These are phyloP conservation scores for Chlorella sp. DNA, from an alignment of 139 green algal species.

Conservation along the genomic window DNA sequence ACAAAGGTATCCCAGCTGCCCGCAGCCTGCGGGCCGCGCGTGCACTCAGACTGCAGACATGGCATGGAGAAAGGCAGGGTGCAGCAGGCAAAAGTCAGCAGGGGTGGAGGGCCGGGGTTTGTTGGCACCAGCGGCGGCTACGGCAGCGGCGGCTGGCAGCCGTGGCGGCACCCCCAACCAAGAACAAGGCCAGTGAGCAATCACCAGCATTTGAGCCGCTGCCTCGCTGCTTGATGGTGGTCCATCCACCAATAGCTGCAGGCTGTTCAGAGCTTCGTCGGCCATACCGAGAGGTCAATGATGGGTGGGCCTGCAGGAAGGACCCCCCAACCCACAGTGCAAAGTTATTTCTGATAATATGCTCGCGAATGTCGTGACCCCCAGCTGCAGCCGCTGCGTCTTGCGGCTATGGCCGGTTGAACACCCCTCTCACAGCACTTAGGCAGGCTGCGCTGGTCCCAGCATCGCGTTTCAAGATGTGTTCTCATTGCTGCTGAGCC, in stretches of 20 bases:
- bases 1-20: conserved; percentile 38
- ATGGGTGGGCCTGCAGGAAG: too few species aligned
- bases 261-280: neutral
- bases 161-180: too few species aligned
- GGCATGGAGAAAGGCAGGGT: neutral
- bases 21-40: neutral
- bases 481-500: too few species aligned
- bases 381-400: too few species aligned
- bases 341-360: too few species aligned
- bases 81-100: neutral
- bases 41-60: neutral
- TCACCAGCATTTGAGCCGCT: conserved; percentile 10
- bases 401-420: too few species aligned
- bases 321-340: too few species aligned
- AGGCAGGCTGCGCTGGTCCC: too few species aligned
- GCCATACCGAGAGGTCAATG: neutral
- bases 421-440: too few species aligned
- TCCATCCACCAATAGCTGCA: neutral
- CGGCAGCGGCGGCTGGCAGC: neutral
- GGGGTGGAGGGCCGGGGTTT: neutral
- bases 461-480: too few species aligned
- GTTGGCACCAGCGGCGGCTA: neutral
- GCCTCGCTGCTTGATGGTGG: neutral
- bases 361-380: too few species aligned
- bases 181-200: too few species aligned